Evolutionary conservation across 2,329 filamentous ascomycete species (phyloP).

Genomic region (Blumeriella jaapii): DNA sequence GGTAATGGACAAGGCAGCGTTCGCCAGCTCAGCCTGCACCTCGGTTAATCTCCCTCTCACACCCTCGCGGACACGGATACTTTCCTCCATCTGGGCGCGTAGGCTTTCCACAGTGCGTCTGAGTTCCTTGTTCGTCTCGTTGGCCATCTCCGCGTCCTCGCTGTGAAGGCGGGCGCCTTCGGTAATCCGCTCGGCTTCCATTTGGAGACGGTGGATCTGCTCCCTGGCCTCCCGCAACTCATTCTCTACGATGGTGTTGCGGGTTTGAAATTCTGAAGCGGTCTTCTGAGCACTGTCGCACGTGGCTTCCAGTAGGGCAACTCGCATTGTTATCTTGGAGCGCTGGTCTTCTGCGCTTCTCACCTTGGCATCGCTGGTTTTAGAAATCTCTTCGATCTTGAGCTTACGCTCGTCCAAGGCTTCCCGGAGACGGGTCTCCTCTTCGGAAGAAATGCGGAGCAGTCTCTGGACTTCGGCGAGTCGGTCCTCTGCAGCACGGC

Average conservation of each 20-base stretch:
- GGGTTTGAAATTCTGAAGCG: constrained; percentile 44
- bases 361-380: constrained; percentile 58
- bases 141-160: constrained; percentile 43
- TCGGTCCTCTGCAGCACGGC: constrained; percentile 60
- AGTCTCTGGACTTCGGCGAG: constrained; percentile 61
- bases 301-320: constrained; percentile 57
- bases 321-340: constrained; percentile 46
- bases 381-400: constrained; percentile 53
- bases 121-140: constrained; percentile 58
- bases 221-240: constrained; percentile 45
- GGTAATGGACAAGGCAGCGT: constrained; percentile 65
- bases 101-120: constrained; percentile 63
- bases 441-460: constrained; percentile 58
- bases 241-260: constrained; percentile 39
- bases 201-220: constrained; percentile 48
- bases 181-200: constrained; percentile 48
- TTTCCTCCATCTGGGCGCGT: constrained; percentile 72
- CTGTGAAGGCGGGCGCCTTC: constrained; percentile 55
- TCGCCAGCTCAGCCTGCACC: constrained; percentile 78
- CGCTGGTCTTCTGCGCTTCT: constrained; percentile 45
- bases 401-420: constrained; percentile 57
- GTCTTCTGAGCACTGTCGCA: constrained; percentile 45
- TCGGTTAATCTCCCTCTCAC: constrained; percentile 77
- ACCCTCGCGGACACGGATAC: constrained; percentile 68
- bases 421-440: constrained; percentile 56